Evolutionary conservation across 2,329 filamentous ascomycete genomes (phyloP).

Genomic region (Pseudogymnoascus sp.): DNA sequence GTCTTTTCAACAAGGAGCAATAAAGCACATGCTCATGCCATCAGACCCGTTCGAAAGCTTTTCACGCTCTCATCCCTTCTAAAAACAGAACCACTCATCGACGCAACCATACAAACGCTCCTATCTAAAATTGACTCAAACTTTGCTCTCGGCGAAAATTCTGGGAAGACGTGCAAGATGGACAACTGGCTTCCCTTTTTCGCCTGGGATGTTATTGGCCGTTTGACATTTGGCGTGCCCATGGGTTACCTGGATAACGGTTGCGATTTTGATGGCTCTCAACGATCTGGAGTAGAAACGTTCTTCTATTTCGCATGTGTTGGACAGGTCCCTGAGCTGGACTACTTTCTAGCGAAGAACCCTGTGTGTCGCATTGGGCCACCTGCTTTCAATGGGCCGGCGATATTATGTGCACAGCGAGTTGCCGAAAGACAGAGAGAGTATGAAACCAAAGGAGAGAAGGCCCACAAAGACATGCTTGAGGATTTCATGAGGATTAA

Average conservation of each 20-base stretch:
- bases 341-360: conserved; percentile 18
- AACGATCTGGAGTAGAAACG: conserved; percentile 20
- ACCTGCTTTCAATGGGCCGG: conserved; percentile 12
- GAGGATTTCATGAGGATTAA: conserved; percentile 21
- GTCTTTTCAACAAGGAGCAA: conserved; percentile 19
- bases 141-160: conserved; percentile 25
- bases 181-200: conserved; percentile 35
- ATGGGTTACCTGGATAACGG: conserved; percentile 32
- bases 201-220: conserved; percentile 33
- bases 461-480: conserved; percentile 19
- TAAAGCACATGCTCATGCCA: conserved; percentile 12
- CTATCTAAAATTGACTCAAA: conserved; percentile 27
- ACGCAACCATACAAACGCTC: conserved; percentile 27
- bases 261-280: conserved; percentile 28
- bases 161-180: conserved; percentile 28
- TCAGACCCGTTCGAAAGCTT: conserved; percentile 22
- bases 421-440: conserved; percentile 1
- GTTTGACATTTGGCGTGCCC: conserved; percentile 32
- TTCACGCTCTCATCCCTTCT: conserved; percentile 20
- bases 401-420: conserved; percentile 13
- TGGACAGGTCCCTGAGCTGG: conserved; percentile 18
- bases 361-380: conserved; percentile 15
- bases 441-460: neutral
- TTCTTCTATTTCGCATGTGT: conserved; percentile 28
- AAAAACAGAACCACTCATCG: conserved; percentile 23